Conservation (phyloP, 106 monocot species). For the Xerophyta viscosa region DNA sequence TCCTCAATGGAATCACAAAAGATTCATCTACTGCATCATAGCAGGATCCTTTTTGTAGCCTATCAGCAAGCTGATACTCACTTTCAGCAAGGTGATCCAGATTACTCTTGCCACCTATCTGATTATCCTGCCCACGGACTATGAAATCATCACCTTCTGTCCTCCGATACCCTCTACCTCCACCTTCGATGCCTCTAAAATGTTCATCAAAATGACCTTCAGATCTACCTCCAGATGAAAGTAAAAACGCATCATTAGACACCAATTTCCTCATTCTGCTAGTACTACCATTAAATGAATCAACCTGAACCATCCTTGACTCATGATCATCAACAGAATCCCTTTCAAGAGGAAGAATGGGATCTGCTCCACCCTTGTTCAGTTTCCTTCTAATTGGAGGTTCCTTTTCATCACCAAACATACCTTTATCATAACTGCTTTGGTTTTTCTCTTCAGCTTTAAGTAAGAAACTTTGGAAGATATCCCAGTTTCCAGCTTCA, state of each 20-base stretch:
- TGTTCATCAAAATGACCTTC: slow-evolving; percentile 19
- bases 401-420: slow-evolving; percentile 69
- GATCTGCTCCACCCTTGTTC: slow-evolving; percentile 36
- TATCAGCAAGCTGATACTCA: slow-evolving; percentile 19
- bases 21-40: slow-evolving; percentile 59
- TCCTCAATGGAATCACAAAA: slow-evolving; percentile 54
- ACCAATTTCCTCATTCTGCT: slow-evolving; percentile 17
- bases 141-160: slow-evolving; percentile 55
- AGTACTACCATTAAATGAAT: slow-evolving; percentile 28
- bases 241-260: slow-evolving; percentile 37
- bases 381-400: slow-evolving; percentile 31
- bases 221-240: slow-evolving; percentile 28
- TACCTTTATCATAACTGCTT: slow-evolving; percentile 25
- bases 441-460: slow-evolving; percentile 59
- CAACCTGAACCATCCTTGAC: slow-evolving; percentile 39
- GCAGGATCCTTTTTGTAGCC: slow-evolving; percentile 20
- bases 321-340: slow-evolving; percentile 25
- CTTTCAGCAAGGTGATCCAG: slow-evolving; percentile 47
- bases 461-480: slow-evolving; percentile 79
- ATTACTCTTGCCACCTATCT: slow-evolving; percentile 17
- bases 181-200: slow-evolving; percentile 53
- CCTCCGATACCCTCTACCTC: slow-evolving; percentile 30
- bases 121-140: slow-evolving; percentile 45
- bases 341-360: slow-evolving; percentile 36
- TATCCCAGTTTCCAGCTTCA: slow-evolving; percentile 80